Conservation (phyloP, 805 yeast genomes). For the Phaffomyces antillensis region DNA sequence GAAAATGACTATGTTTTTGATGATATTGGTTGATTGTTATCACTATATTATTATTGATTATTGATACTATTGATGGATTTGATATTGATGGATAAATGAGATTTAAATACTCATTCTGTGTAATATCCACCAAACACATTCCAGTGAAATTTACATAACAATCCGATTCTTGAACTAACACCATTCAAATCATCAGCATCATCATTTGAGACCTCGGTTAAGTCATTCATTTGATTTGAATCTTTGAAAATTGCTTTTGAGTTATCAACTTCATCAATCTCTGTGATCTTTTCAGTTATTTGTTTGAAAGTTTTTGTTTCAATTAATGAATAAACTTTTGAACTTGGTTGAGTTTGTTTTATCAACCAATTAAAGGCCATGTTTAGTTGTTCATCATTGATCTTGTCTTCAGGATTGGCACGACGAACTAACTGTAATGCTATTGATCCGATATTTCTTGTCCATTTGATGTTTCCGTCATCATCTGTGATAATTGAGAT, state of each 20-base stretch:
- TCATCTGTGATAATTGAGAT: conserved; percentile 77
- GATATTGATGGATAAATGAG: too few species aligned
- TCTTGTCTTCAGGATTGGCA: conserved; percentile 22
- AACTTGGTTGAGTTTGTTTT: conserved; percentile 78
- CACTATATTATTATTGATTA: too few species aligned
- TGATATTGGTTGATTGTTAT: too few species aligned
- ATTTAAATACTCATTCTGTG: too few species aligned
- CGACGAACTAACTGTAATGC: conserved; percentile 58
- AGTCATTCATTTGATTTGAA: background rate
- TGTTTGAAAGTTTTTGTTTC: conserved; percentile 58
- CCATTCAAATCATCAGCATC: conserved; percentile 55
- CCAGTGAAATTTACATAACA: conserved; percentile 69
- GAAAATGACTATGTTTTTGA: too few species aligned
- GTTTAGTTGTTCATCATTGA: conserved; percentile 26
- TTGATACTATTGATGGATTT: too few species aligned
- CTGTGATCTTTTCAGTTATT: conserved; percentile 24
- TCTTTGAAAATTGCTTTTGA: background rate
- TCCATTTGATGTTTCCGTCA: conserved; percentile 86
- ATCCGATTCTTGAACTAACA: conserved; percentile 48
- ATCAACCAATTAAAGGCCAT: conserved; percentile 75
- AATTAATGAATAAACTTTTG: conserved; percentile 68
- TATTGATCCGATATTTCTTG: conserved; percentile 67
- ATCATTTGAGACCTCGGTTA: conserved; percentile 17
- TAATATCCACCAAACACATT: conserved; percentile 74
- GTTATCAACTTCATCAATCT: conserved; percentile 24